Percentiles rank a stretch among this genome's conserved stretches.
Conservation (phyloP, 345 rosid species). For the Pistacia vera region DNA sequence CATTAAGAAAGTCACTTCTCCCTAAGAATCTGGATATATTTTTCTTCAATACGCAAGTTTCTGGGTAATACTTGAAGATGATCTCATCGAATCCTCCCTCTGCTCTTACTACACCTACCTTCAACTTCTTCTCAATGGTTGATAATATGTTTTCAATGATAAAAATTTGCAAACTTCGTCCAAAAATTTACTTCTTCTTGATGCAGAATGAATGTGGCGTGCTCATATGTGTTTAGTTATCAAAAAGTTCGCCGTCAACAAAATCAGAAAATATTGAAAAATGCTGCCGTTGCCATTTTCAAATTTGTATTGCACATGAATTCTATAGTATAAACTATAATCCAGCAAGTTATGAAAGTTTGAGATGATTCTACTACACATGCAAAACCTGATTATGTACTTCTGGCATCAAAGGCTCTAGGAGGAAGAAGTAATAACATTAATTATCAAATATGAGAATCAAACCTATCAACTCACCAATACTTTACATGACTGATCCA, state of each 20-base stretch:
- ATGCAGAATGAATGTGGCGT: no score
- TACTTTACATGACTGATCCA: slow-evolving; percentile 44
- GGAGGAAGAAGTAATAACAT: background rate
- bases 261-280: background rate
- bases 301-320: background rate
- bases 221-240: no score
- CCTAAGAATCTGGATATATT: no score
- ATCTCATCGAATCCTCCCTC: no score
- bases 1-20: background rate
- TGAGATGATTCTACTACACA: background rate
- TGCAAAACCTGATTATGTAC: background rate
- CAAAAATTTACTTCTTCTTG: no score
- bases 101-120: no score
- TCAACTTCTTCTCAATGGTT: no score
- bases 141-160: no score
- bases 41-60: no score
- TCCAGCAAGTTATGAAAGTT: no score
- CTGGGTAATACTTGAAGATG: no score
- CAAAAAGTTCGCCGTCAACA: background rate
- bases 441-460: background rate
- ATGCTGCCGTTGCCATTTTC: background rate
- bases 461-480: slow-evolving; percentile 30
- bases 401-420: background rate
- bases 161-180: no score
- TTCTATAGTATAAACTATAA: background rate